These are phyloP conservation scores for Saksenaea vasiformis DNA, from an alignment of 371 early-diverging fungal genomes.

Conservation along the genomic window DNA sequence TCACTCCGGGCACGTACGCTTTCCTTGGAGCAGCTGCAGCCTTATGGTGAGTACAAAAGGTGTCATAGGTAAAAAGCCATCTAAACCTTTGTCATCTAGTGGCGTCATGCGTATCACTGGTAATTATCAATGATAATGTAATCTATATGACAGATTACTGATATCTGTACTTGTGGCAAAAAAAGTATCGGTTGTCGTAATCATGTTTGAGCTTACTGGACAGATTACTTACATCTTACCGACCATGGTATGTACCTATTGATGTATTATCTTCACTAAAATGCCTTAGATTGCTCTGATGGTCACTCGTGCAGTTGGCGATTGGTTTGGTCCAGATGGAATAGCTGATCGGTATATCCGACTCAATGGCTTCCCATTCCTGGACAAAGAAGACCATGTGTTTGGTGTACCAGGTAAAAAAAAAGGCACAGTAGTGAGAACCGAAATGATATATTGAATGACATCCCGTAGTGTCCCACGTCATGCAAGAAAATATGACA, in stretches of 20 bases:
- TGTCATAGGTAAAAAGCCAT: neutral
- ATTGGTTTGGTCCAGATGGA: slow-evolving; percentile 79
- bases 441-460: neutral
- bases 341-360: slow-evolving; percentile 88
- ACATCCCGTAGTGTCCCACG: slow-evolving; percentile 51
- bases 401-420: slow-evolving; percentile 58
- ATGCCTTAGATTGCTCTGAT: slow-evolving; percentile 75
- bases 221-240: slow-evolving; percentile 91
- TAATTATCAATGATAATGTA: slow-evolving; percentile 14
- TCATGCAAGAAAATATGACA: slow-evolving; percentile 62
- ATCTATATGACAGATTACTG: neutral
- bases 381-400: slow-evolving; percentile 79
- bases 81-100: slow-evolving; percentile 23
- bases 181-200: slow-evolving; percentile 82
- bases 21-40: slow-evolving; percentile 96
- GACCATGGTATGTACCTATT: slow-evolving; percentile 70
- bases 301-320: slow-evolving; percentile 88
- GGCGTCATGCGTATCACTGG: slow-evolving; percentile 73
- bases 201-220: slow-evolving; percentile 96
- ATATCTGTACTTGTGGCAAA: neutral
- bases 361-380: slow-evolving; percentile 85
- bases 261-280: neutral
- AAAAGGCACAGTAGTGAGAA: neutral
- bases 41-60: slow-evolving; percentile 58
- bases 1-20: slow-evolving; percentile 95